These are phyloP conservation scores for Sporothrix euskadiensis DNA, from an alignment of 2,329 filamentous ascomycete genomes.

Conservation along the genomic window DNA sequence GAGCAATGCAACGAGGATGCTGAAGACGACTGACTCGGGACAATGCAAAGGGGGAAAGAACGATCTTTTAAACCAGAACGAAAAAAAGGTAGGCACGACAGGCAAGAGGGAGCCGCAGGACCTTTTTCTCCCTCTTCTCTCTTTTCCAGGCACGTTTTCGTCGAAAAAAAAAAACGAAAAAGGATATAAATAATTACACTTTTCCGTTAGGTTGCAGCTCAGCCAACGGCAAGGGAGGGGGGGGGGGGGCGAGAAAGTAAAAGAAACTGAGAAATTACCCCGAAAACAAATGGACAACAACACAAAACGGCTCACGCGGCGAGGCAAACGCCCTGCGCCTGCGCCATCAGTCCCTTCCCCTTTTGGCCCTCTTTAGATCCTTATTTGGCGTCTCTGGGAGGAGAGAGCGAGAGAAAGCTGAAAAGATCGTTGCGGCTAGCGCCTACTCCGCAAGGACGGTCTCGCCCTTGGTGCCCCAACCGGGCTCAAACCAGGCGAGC, in stretches of 20 bases:
- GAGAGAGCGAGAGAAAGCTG: not conserved
- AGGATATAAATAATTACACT: not conserved
- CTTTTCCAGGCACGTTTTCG: slow-evolving; percentile 3
- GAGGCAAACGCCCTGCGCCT: not conserved
- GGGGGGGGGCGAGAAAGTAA: not conserved
- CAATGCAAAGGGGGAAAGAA: not conserved
- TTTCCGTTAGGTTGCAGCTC: not conserved
- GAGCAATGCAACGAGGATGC: not conserved
- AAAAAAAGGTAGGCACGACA: not conserved
- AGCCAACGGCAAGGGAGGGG: too few species aligned
- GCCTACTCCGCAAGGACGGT: slow-evolving; percentile 14
- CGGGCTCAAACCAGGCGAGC: not conserved
- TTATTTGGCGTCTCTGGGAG: not conserved
- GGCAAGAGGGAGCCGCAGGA: not conserved
- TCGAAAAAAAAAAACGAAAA: not conserved
- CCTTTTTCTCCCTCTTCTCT: not conserved
- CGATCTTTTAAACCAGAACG: not conserved
- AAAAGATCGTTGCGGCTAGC: not conserved
- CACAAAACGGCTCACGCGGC: slow-evolving; percentile 1
- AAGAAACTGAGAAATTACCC: not conserved
- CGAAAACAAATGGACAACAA: not conserved
- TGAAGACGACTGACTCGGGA: not conserved
- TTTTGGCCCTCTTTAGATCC: not conserved
- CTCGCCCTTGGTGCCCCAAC: slow-evolving; percentile 6
- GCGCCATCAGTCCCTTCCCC: slow-evolving; percentile 9